Evolutionary conservation across 257 asterid species (phyloP).

Genomic region (Anisodus acutangulus): DNA sequence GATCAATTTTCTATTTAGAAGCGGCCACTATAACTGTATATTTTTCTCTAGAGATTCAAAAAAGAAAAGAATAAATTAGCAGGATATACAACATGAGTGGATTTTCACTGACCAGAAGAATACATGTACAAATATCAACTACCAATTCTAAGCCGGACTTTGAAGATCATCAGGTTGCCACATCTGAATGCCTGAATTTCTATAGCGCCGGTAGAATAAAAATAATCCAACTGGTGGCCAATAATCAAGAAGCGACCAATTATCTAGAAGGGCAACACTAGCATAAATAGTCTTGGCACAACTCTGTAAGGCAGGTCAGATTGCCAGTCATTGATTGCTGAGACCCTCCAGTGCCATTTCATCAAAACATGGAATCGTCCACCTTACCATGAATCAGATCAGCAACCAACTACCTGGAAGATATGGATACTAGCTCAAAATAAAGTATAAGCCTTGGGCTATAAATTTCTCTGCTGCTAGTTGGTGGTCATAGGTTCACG

Average conservation of each 20-base stretch:
- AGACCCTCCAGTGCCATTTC: neutral
- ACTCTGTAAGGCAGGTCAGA: neutral
- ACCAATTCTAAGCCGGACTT: neutral
- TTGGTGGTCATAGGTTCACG: neutral
- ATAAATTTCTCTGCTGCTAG: constrained; percentile 9
- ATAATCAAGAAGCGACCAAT: neutral
- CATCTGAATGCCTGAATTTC: constrained; percentile 1
- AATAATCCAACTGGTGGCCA: neutral
- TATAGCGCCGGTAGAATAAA: neutral
- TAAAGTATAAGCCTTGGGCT: neutral
- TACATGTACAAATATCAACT: constrained; percentile 8
- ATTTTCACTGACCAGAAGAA: neutral
- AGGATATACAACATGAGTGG: constrained; percentile 1
- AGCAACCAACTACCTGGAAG: constrained; percentile 17
- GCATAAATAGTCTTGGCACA: constrained; percentile 1
- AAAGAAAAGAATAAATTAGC: neutral
- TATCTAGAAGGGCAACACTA: neutral
- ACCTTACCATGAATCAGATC: constrained; percentile 2
- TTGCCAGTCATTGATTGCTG: neutral
- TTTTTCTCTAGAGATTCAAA: neutral
- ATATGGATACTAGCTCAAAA: neutral
- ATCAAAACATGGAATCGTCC: neutral
- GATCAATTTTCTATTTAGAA: neutral
- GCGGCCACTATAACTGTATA: neutral
- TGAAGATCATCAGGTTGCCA: constrained; percentile 18